Percentiles rank a stretch among this genome's conserved stretches.
phyloP scores from a whole-genome alignment of 2,329 filamentous ascomycete genomes.

The Lachnellula cervina region DNA sequence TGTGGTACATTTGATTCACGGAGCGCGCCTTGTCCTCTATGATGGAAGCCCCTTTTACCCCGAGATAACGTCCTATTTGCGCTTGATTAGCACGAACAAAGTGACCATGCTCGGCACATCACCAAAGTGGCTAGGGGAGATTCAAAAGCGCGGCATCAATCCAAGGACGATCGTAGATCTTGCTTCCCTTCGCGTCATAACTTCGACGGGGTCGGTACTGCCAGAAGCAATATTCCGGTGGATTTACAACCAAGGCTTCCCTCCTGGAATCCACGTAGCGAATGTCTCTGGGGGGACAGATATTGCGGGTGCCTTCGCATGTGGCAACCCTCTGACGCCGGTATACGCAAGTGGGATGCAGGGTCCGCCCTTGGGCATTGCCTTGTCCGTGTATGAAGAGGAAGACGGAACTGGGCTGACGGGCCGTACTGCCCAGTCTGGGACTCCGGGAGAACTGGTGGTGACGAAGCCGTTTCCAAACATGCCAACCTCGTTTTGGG shows the following conservation, averaged over 20 bases:
- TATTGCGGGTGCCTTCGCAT: conserved; percentile 45
- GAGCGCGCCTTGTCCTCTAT: conserved; percentile 64
- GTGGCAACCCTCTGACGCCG: conserved; percentile 64
- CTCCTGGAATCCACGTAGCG: conserved; percentile 57
- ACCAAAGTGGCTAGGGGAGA: conserved; percentile 70
- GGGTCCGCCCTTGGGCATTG: conserved; percentile 47
- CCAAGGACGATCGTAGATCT: conserved; percentile 61
- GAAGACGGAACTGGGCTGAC: conserved; percentile 37
- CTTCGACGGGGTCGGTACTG: conserved; percentile 76
- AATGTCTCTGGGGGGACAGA: conserved; percentile 79
- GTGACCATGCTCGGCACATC: conserved; percentile 72
- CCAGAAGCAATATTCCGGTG: conserved; percentile 74
- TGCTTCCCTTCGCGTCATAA: conserved; percentile 55
- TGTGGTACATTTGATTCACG: conserved; percentile 54
- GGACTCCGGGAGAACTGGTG: conserved; percentile 71
- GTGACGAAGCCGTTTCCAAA: conserved; percentile 68
- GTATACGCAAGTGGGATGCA: conserved; percentile 56
- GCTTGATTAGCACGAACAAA: conserved; percentile 54
- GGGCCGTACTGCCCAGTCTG: conserved; percentile 42
- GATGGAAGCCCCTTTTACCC: conserved; percentile 78
- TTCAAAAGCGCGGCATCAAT: conserved; percentile 58
- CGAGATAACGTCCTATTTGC: conserved; percentile 57
- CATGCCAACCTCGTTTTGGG: conserved; percentile 64
- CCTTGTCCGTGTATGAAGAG: conserved; percentile 58
- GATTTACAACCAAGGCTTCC: conserved; percentile 66